These are phyloP conservation scores for Stagonosporopsis vannaccii DNA, from an alignment of 2,329 filamentous ascomycete genomes.

Conservation along the genomic window DNA sequence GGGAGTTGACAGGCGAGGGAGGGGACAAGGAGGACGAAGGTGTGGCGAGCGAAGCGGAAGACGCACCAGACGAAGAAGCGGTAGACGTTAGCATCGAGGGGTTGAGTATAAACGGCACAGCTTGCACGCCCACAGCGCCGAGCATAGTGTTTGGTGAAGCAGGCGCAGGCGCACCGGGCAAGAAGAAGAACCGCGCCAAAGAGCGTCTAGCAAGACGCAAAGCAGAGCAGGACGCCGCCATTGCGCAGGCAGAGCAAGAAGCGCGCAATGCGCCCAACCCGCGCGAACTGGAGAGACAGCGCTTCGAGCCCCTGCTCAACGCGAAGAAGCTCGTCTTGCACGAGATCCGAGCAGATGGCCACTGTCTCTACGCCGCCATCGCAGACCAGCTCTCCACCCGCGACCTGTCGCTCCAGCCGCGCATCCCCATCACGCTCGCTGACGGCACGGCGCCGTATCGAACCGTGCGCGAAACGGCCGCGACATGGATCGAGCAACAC, in stretches of 20 bases:
- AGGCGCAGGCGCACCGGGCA: too few species aligned
- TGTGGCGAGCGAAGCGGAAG: conserved; percentile 7
- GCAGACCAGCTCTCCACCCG: conserved; percentile 76
- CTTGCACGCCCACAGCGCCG: background rate
- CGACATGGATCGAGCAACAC: conserved; percentile 77
- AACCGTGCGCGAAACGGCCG: conserved; percentile 72
- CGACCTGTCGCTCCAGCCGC: conserved; percentile 42
- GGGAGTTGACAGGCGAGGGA: conserved; percentile 47
- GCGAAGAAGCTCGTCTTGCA: conserved; percentile 72
- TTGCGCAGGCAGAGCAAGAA: conserved; percentile 74
- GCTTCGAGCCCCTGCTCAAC: conserved; percentile 73
- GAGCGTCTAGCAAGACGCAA: conserved; percentile 88
- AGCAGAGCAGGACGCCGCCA: conserved; percentile 78
- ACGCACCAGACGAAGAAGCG: background rate
- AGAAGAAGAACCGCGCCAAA: conserved; percentile 87
- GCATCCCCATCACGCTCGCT: conserved; percentile 41
- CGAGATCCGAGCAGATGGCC: conserved; percentile 86
- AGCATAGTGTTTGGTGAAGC: too few species aligned
- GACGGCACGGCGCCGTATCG: conserved; percentile 60
- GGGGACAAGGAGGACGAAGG: conserved; percentile 16
- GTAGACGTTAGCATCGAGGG: conserved; percentile 4
- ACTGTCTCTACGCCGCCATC: conserved; percentile 92
- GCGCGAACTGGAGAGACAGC: conserved; percentile 52
- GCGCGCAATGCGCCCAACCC: conserved; percentile 60
- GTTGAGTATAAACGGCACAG: conserved; percentile 14